phyloP scores from a whole-genome alignment of 2,329 filamentous ascomycete genomes.

The Aspergillus candidus region DNA sequence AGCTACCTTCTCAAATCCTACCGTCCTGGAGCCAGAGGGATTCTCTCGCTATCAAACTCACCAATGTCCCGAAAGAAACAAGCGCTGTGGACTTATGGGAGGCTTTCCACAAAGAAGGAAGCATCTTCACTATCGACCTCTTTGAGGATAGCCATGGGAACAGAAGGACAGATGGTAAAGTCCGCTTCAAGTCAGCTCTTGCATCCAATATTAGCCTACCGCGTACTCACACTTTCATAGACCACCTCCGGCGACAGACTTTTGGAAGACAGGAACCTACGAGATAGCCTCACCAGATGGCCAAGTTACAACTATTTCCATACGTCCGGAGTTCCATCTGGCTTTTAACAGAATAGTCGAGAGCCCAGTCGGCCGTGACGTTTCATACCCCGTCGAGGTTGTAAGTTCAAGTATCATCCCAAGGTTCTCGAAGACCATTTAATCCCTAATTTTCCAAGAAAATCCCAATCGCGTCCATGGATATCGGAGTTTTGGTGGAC shows the following conservation, averaged over 20 bases:
- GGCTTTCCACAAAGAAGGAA: conserved; percentile 49
- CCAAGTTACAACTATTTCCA: conserved; percentile 11
- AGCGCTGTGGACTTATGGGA: conserved; percentile 43
- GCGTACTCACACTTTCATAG: conserved; percentile 15
- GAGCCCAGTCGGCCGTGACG: conserved; percentile 30
- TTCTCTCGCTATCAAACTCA: conserved; percentile 33
- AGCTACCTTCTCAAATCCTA: conserved; percentile 8
- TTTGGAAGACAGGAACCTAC: conserved; percentile 42
- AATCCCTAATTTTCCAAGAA: conserved; percentile 22
- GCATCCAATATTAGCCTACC: not conserved
- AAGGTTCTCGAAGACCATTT: not conserved
- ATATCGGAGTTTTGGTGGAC: conserved; percentile 57
- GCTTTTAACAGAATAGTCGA: conserved; percentile 16
- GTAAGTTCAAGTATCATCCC: conserved; percentile 22
- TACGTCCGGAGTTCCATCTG: conserved; percentile 20
- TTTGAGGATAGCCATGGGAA: conserved; percentile 40
- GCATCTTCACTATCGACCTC: conserved; percentile 53
- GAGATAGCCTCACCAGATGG: conserved; percentile 24
- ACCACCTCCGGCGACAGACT: conserved; percentile 48
- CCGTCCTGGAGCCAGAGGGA: conserved; percentile 36
- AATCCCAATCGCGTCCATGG: conserved; percentile 44
- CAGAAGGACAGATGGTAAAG: conserved; percentile 38
- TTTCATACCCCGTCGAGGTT: conserved; percentile 30
- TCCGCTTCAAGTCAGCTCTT: conserved; percentile 47
- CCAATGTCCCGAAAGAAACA: conserved; percentile 28